Conservation (phyloP, 768 basidiomycete genomes). For the Cytidiella melzeri region DNA sequence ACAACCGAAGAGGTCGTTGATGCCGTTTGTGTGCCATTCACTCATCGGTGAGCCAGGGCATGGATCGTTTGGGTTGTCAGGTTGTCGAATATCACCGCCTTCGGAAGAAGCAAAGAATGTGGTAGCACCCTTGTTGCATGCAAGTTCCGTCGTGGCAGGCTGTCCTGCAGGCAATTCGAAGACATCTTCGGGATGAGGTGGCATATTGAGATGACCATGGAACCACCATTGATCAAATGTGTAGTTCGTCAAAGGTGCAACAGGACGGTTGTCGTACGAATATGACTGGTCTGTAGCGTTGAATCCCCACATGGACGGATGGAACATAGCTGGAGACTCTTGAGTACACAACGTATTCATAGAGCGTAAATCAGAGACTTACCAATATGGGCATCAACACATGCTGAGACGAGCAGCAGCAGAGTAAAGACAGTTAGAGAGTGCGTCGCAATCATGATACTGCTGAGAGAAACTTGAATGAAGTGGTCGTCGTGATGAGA, state of each 20-base stretch:
- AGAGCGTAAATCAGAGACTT: background rate
- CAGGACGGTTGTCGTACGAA: slow-evolving; percentile 30
- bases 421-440: background rate
- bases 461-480: background rate
- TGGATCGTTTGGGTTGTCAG: slow-evolving; percentile 36
- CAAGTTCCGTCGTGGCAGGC: slow-evolving; percentile 23
- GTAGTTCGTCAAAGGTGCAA: slow-evolving; percentile 27
- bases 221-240: slow-evolving; percentile 27
- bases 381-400: slow-evolving; percentile 1
- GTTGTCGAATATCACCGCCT: slow-evolving; percentile 43
- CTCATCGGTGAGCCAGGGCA: slow-evolving; percentile 41
- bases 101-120: slow-evolving; percentile 23
- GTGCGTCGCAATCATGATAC: background rate
- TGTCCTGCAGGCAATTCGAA: slow-evolving; percentile 29
- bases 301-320: slow-evolving; percentile 34
- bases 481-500: background rate
- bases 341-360: background rate
- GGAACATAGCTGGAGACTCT: slow-evolving; percentile 23
- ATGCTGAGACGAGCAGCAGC: background rate
- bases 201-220: slow-evolving; percentile 40
- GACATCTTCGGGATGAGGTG: slow-evolving; percentile 39
- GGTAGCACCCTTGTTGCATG: slow-evolving; percentile 28
- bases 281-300: slow-evolving; percentile 29
- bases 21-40: slow-evolving; percentile 50
- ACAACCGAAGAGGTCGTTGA: slow-evolving; percentile 54